A percentile compares a stretch with the other conserved stretches of the same genome.
These are phyloP conservation scores for Syncephalastrum monosporum DNA, from an alignment of 371 early-diverging fungal species.

Conservation along the genomic window DNA sequence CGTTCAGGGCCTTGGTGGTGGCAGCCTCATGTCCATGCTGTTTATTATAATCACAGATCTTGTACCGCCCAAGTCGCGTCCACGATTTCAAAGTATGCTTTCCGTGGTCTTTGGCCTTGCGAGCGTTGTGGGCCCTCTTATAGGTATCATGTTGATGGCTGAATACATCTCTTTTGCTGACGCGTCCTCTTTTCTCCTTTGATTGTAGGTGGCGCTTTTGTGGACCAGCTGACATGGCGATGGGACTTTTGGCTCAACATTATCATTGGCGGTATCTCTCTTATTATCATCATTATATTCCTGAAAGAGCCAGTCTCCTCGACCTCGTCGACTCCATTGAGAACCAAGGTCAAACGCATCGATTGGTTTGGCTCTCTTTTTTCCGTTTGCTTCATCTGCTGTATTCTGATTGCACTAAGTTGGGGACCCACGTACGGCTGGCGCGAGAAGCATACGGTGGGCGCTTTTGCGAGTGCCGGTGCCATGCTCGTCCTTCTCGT, in stretches of 20 bases:
- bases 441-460: constrained; percentile 10
- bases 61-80: constrained; percentile 59
- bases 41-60: constrained; percentile 83
- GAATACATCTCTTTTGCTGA: neutral
- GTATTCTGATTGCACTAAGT: constrained; percentile 50
- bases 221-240: constrained; percentile 64
- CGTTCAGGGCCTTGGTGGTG: constrained; percentile 75
- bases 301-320: constrained; percentile 42
- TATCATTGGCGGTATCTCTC: constrained; percentile 63
- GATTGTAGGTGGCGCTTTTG: constrained; percentile 70
- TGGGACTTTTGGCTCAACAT: constrained; percentile 79
- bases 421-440: constrained; percentile 38
- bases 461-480: constrained; percentile 18
- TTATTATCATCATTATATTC: constrained; percentile 50
- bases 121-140: constrained; percentile 68
- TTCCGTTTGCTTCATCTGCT: constrained; percentile 21
- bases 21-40: constrained; percentile 63
- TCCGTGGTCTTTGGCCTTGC: constrained; percentile 70
- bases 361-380: constrained; percentile 49
- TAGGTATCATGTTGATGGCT: constrained; percentile 17
- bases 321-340: constrained; percentile 31
- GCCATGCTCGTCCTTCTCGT: constrained; percentile 10
- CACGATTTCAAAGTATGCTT: constrained; percentile 60
- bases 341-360: constrained; percentile 60
- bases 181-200: constrained; percentile 23